A percentile compares a stretch with the other conserved stretches of the same genome.
phyloP scores from a whole-genome alignment of 2,329 filamentous ascomycete species.

The Beauveria sp. region DNA sequence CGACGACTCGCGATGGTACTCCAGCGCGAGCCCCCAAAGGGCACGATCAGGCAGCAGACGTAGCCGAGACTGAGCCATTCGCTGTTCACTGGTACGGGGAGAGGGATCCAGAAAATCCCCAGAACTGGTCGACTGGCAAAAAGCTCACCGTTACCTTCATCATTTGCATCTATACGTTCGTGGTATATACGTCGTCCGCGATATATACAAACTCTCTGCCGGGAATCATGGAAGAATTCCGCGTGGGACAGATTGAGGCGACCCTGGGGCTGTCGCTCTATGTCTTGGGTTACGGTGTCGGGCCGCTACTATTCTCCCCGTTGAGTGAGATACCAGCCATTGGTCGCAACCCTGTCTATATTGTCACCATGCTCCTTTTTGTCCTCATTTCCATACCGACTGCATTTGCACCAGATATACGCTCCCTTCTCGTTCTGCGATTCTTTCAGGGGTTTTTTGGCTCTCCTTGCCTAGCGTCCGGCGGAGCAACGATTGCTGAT shows the following conservation, averaged over 20 bases:
- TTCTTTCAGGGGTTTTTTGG: conserved; percentile 62
- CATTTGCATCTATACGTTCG: conserved; percentile 52
- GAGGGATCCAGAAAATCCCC: conserved; percentile 47
- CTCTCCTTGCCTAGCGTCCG: conserved; percentile 55
- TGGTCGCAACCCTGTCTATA: conserved; percentile 61
- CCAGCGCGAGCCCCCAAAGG: conserved; percentile 36
- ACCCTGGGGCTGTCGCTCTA: conserved; percentile 55
- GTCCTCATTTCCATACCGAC: conserved; percentile 59
- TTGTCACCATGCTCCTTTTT: conserved; percentile 60
- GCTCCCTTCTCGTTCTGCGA: conserved; percentile 55
- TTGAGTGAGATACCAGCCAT: conserved; percentile 59
- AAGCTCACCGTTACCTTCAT: conserved; percentile 33
- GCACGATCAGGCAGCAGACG: conserved; percentile 19
- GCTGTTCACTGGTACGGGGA: conserved; percentile 49
- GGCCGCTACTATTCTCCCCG: conserved; percentile 58
- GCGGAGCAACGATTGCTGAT: conserved; percentile 43
- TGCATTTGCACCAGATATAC: conserved; percentile 53
- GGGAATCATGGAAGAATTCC: conserved; percentile 45
- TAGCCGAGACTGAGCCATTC: conserved; percentile 17
- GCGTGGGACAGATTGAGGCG: conserved; percentile 42
- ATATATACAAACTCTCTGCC: conserved; percentile 39
- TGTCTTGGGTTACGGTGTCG: conserved; percentile 56
- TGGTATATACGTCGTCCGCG: conserved; percentile 44
- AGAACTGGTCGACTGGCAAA: conserved; percentile 44
- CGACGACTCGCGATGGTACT: conserved; percentile 39